Conservation (phyloP, 371 early-diverging fungal species). For the Capillidium heterosporum region DNA sequence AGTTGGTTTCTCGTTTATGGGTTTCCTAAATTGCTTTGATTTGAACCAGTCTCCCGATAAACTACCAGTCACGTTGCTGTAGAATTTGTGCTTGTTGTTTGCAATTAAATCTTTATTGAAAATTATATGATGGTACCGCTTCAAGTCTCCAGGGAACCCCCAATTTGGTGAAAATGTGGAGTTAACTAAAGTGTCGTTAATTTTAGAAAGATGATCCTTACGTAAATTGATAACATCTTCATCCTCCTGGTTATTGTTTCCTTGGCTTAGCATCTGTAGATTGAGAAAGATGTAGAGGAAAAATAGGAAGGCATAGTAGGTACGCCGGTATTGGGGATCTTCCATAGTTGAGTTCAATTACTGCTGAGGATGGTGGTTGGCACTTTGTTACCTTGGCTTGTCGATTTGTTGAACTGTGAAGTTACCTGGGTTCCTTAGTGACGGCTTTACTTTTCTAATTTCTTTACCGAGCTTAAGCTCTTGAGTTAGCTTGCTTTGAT, state of each 20-base stretch:
- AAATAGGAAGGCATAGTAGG: background rate
- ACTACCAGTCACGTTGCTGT: background rate
- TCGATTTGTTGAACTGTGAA: no score
- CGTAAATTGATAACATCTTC: background rate
- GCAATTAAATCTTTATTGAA: background rate
- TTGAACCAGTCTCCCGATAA: constrained; percentile 1
- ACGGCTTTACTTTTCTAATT: no score
- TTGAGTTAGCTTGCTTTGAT: no score
- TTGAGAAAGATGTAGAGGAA: background rate
- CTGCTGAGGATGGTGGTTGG: no score
- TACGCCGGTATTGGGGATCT: background rate
- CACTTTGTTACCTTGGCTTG: no score
- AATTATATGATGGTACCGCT: background rate
- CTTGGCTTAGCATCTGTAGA: background rate
- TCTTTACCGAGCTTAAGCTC: no score
- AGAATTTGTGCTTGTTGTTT: background rate
- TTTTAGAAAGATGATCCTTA: background rate
- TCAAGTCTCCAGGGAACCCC: background rate
- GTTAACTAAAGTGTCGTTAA: background rate
- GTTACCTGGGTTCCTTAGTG: no score
- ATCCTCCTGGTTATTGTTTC: background rate
- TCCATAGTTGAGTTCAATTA: no score
- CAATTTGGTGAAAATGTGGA: background rate
- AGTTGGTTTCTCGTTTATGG: background rate
- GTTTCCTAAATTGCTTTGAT: background rate